Base-by-base conservation (phyloP, 768 basidiomycete species). In the Naematelia aurantialba region DNA sequence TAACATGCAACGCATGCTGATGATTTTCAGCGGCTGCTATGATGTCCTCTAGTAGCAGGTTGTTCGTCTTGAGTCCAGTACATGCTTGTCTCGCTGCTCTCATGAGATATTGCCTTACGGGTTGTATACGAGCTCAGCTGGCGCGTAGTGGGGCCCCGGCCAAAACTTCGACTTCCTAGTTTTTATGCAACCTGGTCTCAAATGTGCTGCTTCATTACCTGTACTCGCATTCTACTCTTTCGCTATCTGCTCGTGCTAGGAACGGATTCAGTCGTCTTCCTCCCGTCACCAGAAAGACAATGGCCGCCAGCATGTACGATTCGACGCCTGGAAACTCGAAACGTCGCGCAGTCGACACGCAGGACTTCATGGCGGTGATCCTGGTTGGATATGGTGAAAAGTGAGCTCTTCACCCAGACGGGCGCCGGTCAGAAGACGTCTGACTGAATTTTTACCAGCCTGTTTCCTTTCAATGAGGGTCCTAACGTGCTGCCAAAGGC, bases 361-460 rank as follows among this genome's bases (percentile, higher is more conserved):
- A 75, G 42, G 93, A 96, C 75, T 96, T 96, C 74, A 83, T 89
- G 52, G 93, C 89, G 0, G 85, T 97, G 19, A 80, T 96, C 25
- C 81, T 96, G 12, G 88, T 90, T 26, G 93, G 93, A 30, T 91
- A 91, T 79, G 93, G 93, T n/a, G 86, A 88, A 69, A 87, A 87
- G 92, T 89, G 78, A 76, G 85, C 73, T n/a, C n/a, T 48, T 19
- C 73, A 48, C n/a, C 19, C 51, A 2, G 14, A 30, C 27, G 52
- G 24, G 22, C 44, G 11, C 21, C 17, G 14, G 19, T 3, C 19
- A 17, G 14, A 30, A 19, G 21, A 25, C n/a, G 13, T 30, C 63
- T 58, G 48, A 53, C 56, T 55, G 66, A 58, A 70, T 59, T 47
- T 61, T 59, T 21, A 5, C 10, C 52, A 76, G 76, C 12, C 60